Conservation (phyloP, 208 protist species). For the Acanthamoeba royreba region DNA sequence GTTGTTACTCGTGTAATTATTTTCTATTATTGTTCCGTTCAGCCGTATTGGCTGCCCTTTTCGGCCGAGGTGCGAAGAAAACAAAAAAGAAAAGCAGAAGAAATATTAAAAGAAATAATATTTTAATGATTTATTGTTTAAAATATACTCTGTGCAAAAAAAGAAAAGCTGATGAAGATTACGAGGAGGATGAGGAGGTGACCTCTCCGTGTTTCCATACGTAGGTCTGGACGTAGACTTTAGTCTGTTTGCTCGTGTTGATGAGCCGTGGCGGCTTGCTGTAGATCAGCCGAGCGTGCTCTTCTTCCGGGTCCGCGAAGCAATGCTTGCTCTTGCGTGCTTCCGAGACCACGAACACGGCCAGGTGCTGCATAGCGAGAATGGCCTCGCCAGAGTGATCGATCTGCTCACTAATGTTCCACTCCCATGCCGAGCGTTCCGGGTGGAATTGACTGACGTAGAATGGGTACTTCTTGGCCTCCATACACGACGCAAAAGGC, state of each 20-base stretch:
- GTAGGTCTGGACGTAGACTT: neutral
- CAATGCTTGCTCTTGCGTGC: conserved; percentile 65
- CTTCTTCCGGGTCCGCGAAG: neutral
- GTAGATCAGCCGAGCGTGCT: conserved; percentile 40
- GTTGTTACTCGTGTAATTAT: no score
- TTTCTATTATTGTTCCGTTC: no score
- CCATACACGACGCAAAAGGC: conserved; percentile 67
- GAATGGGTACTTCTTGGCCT: conserved; percentile 70
- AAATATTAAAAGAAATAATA: no score
- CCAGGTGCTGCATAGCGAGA: conserved; percentile 55
- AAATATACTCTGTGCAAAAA: no score
- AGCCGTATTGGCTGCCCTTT: no score
- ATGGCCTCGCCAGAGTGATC: conserved; percentile 64
- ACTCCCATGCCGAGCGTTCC: conserved; percentile 67
- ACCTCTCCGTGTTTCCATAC: no score
- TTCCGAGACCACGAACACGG: conserved; percentile 67
- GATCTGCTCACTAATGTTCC: conserved; percentile 56
- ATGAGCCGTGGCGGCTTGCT: neutral
- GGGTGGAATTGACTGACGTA: conserved; percentile 74
- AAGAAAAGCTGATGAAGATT: no score
- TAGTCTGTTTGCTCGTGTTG: neutral
- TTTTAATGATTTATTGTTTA: no score
- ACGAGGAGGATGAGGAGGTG: no score
- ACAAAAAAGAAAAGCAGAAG: no score
- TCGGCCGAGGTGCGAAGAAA: no score